Percentiles rank a stretch among this genome's conserved stretches.
phyloP scores from a whole-genome alignment of 2,329 filamentous ascomycete genomes.

The Rhynchosporium secalis region DNA sequence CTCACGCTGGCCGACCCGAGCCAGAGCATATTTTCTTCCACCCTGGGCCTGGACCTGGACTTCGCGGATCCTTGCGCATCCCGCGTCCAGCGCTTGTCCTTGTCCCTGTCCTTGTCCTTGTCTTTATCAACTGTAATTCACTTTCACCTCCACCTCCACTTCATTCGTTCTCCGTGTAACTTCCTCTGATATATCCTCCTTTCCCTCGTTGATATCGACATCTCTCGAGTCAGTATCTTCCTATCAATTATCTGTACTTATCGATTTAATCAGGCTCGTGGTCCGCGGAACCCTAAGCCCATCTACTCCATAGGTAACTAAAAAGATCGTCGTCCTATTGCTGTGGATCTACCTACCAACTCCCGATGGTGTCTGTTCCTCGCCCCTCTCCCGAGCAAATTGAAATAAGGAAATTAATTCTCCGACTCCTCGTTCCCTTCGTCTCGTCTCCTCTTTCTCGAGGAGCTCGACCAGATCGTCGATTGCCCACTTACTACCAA shows the following conservation, averaged over 20 bases:
- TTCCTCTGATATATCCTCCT: background rate
- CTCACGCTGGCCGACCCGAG: background rate
- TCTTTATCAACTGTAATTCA: background rate
- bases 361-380: background rate
- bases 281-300: background rate
- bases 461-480: slow-evolving; percentile 5
- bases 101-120: background rate
- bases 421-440: slow-evolving; percentile 3
- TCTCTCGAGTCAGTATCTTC: background rate
- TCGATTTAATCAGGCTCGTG: background rate
- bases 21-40: background rate
- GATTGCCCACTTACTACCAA: background rate
- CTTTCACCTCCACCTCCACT: background rate
- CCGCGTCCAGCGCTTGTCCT: slow-evolving; percentile 11
- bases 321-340: slow-evolving; percentile 5
- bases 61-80: background rate
- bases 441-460: background rate
- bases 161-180: background rate
- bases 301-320: background rate
- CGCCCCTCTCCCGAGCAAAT: slow-evolving; percentile 3
- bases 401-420: slow-evolving; percentile 12
- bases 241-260: background rate
- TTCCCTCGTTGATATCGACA: background rate
- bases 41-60: background rate
- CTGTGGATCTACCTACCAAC: slow-evolving; percentile 2